Evolutionary conservation across 2,329 filamentous ascomycete species (phyloP), one percentile per base, ranked within the genome.

Genomic region (Herpotrichia juniperi): DNA sequence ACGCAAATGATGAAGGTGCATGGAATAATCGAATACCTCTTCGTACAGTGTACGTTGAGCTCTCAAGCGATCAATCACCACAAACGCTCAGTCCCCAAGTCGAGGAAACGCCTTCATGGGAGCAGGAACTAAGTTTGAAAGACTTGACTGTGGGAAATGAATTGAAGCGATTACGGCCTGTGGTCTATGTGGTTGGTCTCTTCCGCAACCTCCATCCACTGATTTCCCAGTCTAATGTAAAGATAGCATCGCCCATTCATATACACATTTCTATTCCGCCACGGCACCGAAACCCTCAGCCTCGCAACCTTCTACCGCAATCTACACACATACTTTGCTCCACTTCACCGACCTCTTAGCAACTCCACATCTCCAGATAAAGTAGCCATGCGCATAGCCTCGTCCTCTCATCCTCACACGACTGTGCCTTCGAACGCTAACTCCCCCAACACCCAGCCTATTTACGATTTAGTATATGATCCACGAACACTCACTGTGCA

Each of bases 261-360:
- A 42, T 93, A 90, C 68, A 83, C 87, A 1, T 87, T 94, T 54
- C 77, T 94, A 3, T 93, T 93, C 70, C 75, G 82, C 42, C 76
- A 82, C 35, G 79, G 79, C 42, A 87, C 87, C 6, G 79, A 83
- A 48, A 83, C 84, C 1, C 67, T 82, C 16, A 68, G 63, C 30
- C 69, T 78, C 7, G 61, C 73, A 2, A 65, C 68, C 10, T 80
- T 81, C 64, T 81, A 80, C 64, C 73, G 71, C 44, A 74, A 79
- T 49, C 62, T 86, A 3, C 80, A 84, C 56, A 77, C 74, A 19
- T 83, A 81, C 67, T 66, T 86, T 53, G 68, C 68, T 2, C 77
- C 79, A 0, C 72, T 81, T 1, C 76, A 80, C 56, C 75, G 75
- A 46, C 74, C 75, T 1, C 67, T 81, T 5, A 68, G 76, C 40